Evolutionary conservation across 2,329 filamentous ascomycete genomes (phyloP), one percentile per base, ranked within the genome.

Genomic region (Volutella citrinella): DNA sequence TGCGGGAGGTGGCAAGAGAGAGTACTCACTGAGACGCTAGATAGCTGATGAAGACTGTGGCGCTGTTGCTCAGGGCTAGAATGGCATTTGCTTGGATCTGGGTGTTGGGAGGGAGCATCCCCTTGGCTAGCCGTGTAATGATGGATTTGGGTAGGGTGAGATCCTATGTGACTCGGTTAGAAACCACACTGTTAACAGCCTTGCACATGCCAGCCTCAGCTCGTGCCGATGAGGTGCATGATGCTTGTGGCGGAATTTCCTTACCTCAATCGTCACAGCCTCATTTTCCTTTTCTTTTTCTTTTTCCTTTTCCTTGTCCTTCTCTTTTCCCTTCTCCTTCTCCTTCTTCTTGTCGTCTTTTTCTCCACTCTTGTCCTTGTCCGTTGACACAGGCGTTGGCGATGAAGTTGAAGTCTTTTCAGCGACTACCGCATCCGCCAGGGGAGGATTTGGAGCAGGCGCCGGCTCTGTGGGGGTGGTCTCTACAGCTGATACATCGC

Each of bases 71-170:
- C 66, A 93, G 74, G 9, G 86, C 87, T 32, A 87, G 64, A 34
- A 90, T 76, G 25, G 87, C 87, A 65, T 89, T 88, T 54, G 82
- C 86, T 58, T 91, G 85, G 30, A 91, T 86, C 61, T 88, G 84
- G 6, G 86, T 90, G 56, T 89, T 89, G 6, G 84, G 73, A 1
- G 87, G 86, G 6, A 93, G 68, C 6, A 87, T 84, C 24, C 84
- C 83, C 65, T 91, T 91, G 24, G 85, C 84, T 20, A 93, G 72
- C 34, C 86, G 74, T 33, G 84, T 84, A 46, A 91, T 82, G 63
- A 91, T 88, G 7, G 84, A 88, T 55, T 87, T 88, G 19, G 87
- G 87, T 11, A 93, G 71, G 42, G 73, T 81, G 36, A 90, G 75
- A 55, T 91, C 86, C 81, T 86, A 26, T 23, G 10, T 22, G 24